phyloP scores from a whole-genome alignment of 768 basidiomycete species.

The Termitomyces titanicus region DNA sequence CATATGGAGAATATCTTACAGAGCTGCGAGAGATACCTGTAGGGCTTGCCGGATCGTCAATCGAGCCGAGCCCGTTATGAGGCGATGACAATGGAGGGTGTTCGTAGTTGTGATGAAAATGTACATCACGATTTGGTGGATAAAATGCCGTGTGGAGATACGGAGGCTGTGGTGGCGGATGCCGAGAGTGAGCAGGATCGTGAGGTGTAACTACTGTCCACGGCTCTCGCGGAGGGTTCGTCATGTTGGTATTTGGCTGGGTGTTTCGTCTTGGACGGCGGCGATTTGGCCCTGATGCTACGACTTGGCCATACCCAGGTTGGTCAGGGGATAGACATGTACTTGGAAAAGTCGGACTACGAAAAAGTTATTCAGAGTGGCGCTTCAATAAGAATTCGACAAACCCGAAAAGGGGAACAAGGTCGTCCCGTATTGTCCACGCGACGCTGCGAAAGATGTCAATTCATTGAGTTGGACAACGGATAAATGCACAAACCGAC shows the following conservation, averaged over 20 bases:
- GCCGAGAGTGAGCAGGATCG: conserved; percentile 8
- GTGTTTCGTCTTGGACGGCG: conserved; percentile 57
- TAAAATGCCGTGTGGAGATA: conserved; percentile 13
- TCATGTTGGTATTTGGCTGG: conserved; percentile 28
- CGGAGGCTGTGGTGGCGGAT: conserved; percentile 4
- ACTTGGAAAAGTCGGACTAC: conserved; percentile 72
- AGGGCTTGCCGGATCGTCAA: conserved; percentile 11
- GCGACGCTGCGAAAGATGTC: conserved; percentile 57
- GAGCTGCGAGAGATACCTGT: conserved; percentile 6
- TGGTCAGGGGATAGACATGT: conserved; percentile 85
- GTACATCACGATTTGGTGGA: conserved; percentile 9
- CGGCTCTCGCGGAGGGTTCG: conserved; percentile 17
- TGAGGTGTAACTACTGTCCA: conserved; percentile 49
- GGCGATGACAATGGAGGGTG: conserved; percentile 6
- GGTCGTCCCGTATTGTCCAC: conserved; percentile 83
- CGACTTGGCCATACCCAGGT: conserved; percentile 83
- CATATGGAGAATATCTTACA: conserved; percentile 25
- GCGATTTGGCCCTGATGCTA: conserved; percentile 55
- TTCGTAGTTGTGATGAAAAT: conserved; percentile 13
- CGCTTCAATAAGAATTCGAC: conserved; percentile 10
- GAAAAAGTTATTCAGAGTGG: conserved; percentile 1
- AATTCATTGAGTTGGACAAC: conserved; percentile 10
- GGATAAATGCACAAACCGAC: conserved; percentile 53
- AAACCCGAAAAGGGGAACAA: conserved; percentile 87
- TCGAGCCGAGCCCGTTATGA: conserved; percentile 4